Evolutionary conservation across 306 rosid genomes (phyloP).

Genomic region (Cucumis cinereus): DNA sequence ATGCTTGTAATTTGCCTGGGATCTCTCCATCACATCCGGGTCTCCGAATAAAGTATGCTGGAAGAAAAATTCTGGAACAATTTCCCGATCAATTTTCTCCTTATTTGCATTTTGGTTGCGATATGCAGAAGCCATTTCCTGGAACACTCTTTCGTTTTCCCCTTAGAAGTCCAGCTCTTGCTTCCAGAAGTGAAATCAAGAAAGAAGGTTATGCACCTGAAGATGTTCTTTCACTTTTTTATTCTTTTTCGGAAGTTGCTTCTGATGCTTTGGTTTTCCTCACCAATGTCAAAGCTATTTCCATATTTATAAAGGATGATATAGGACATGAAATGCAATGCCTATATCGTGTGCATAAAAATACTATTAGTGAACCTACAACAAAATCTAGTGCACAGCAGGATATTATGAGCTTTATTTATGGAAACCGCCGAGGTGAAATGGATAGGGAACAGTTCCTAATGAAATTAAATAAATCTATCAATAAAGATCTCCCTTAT

Average conservation of each 20-base stretch:
- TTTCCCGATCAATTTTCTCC: conserved; percentile 98
- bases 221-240: conserved; percentile 70
- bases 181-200: conserved; percentile 89
- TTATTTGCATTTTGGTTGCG: conserved; percentile 85
- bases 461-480: conserved; percentile 51
- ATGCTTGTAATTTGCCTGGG: conserved; percentile 86
- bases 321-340: conserved; percentile 69
- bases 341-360: conserved; percentile 57
- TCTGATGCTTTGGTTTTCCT: conserved; percentile 81
- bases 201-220: conserved; percentile 81
- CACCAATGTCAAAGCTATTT: conserved; percentile 62
- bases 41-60: conserved; percentile 75
- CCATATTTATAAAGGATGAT: conserved; percentile 81
- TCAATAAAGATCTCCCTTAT: conserved; percentile 50
- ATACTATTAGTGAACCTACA: conserved; percentile 50
- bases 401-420: conserved; percentile 53
- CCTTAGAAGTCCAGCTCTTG: conserved; percentile 66
- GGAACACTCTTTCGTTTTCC: conserved; percentile 95
- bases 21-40: conserved; percentile 99
- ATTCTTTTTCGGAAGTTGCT: conserved; percentile 69
- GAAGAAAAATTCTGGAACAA: conserved; percentile 80
- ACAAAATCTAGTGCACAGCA: conserved; percentile 36
- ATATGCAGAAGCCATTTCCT: conserved; percentile 76
- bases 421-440: conserved; percentile 38
- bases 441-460: conserved; percentile 66